Base-by-base conservation (phyloP, 805 yeast species). In the Kodamaea neixiangensis region DNA sequence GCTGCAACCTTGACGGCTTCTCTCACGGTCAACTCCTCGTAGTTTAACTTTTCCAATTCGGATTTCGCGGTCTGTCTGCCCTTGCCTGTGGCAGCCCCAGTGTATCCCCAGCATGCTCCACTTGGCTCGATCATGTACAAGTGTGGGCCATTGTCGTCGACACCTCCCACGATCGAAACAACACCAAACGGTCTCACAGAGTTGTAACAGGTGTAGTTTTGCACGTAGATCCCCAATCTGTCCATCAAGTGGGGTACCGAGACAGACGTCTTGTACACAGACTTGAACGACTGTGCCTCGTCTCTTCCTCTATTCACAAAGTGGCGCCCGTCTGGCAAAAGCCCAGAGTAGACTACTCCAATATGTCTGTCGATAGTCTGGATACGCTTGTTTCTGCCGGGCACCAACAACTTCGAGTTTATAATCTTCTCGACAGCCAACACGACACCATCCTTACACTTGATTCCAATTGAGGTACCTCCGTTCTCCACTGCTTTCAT, bases 181-280 rank as follows among this genome's bases (percentile, higher is more conserved):
- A 96, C 82, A 50, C 99, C 99, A 69, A 94, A 94, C 18, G 99
- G 99, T 72, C 99, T 87, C 9, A 94, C 99, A 31, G 97, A 92
- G 68, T 89, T 90, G 73, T 92, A 94, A 64, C 96, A 82, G 2
- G 99, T 94, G 71, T 90, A 90, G 43, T 96, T 96, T 72, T 93
- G 98, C 18, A 90, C 96, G 66, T 88, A 93, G 60, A 87, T 83
- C 11, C 97, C 96, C 61, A 94, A 73, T 63, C 96, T 85, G 62
- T 87, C 92, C 69, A 90, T 85, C 59, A 96, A 80, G 44, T 89
- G 86, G 34, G 93, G 86, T 40, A 93, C 79, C 4, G 92, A 82
- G 53, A 92, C 85, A 25, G 89, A 84, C 49, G 79, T 83, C 65
- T 87, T 86, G 75, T 88, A 93, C 57, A 80, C 75, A 52, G 84